Conservation (phyloP, 2,329 filamentous ascomycete species). For the Colletotrichum sp. region DNA sequence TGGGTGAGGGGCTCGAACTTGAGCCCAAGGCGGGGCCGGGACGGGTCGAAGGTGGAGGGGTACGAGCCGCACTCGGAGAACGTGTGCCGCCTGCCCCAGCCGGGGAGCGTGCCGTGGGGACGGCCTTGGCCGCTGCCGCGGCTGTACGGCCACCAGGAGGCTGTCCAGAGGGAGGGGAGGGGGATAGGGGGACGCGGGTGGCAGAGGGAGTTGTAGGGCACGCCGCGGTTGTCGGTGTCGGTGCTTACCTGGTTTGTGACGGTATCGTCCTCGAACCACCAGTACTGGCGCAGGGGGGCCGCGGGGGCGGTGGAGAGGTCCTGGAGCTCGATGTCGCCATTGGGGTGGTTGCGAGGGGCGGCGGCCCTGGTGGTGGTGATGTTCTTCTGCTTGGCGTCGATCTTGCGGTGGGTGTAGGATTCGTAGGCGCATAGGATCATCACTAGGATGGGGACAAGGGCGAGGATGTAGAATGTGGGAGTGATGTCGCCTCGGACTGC, state of each 20-base stretch:
- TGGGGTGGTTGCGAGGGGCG: background rate
- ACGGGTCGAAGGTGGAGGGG: background rate
- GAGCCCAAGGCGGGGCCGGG: background rate
- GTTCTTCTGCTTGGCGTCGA: background rate
- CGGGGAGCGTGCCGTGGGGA: background rate
- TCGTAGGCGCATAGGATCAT: background rate
- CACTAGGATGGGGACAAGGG: slow-evolving; percentile 13
- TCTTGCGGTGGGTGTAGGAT: background rate
- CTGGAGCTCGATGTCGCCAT: slow-evolving; percentile 20
- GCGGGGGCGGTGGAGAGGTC: background rate
- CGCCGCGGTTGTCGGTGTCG: background rate
- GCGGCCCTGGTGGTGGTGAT: background rate
- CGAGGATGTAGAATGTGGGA: slow-evolving; percentile 4
- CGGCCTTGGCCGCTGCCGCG: background rate
- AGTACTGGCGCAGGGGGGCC: background rate
- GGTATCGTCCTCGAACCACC: slow-evolving; percentile 15
- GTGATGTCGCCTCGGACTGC: slow-evolving; percentile 10
- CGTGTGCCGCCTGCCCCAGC: slow-evolving; percentile 6
- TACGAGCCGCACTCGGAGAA: background rate
- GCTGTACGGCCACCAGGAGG: background rate
- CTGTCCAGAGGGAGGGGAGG: background rate
- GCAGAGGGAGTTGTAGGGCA: background rate
- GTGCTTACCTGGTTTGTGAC: slow-evolving; percentile 10
- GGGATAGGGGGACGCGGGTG: background rate
- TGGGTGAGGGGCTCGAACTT: background rate